Conservation (phyloP, 768 basidiomycete genomes). For the Boletus vermiculosoides region DNA sequence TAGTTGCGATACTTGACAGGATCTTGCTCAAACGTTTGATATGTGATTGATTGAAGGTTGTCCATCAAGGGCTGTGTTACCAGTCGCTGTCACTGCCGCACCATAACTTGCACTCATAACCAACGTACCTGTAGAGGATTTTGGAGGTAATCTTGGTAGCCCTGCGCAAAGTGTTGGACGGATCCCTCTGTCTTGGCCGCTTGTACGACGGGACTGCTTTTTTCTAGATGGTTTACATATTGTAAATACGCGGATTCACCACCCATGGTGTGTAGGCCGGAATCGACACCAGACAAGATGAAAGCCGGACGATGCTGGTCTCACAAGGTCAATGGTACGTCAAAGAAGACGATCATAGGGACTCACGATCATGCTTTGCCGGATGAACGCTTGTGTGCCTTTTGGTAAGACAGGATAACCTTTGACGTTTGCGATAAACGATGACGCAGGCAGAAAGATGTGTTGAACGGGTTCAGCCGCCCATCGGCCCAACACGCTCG, state of each 20-base stretch:
- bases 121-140: slow-evolving; percentile 80
- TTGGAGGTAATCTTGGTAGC: slow-evolving; percentile 94
- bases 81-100: slow-evolving; percentile 9
- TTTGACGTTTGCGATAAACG: slow-evolving; percentile 94
- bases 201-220: slow-evolving; percentile 65
- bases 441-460: slow-evolving; percentile 83
- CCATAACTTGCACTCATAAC: slow-evolving; percentile 1
- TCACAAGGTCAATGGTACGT: slow-evolving; percentile 18
- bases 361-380: slow-evolving; percentile 82
- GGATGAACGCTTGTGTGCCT: slow-evolving; percentile 86
- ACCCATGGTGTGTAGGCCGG: slow-evolving; percentile 70
- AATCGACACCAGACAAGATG: slow-evolving; percentile 70
- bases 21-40: slow-evolving; percentile 97
- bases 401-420: slow-evolving; percentile 97
- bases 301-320: slow-evolving; percentile 80
- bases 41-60: slow-evolving; percentile 91
- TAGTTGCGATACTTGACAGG: slow-evolving; percentile 95
- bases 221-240: slow-evolving; percentile 82
- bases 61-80: slow-evolving; percentile 86
- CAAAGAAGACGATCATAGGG: slow-evolving; percentile 11
- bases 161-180: slow-evolving; percentile 86
- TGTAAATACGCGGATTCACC: slow-evolving; percentile 87
- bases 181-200: slow-evolving; percentile 67
- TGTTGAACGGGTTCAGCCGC: slow-evolving; percentile 89
- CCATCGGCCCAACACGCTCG: slow-evolving; percentile 83